Conservation (phyloP, 176 grass and related monocot species). For the Musa troglodytarum region DNA sequence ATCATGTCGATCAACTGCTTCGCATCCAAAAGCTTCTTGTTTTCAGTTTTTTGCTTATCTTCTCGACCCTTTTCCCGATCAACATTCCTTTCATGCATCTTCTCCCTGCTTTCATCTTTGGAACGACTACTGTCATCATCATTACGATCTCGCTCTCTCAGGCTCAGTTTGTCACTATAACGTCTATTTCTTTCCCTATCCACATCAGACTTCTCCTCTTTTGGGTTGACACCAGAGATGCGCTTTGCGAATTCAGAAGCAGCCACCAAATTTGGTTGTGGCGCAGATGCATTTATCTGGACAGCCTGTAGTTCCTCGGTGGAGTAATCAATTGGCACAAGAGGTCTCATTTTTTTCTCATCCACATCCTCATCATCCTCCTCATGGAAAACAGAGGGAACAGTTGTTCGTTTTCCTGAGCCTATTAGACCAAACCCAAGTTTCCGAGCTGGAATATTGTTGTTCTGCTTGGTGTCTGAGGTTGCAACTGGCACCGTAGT, state of each 20-base stretch:
- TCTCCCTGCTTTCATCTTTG: constrained; percentile 46
- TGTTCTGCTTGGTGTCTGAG: constrained; percentile 57
- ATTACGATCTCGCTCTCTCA: constrained; percentile 52
- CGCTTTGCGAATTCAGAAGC: constrained; percentile 89
- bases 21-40: constrained; percentile 83
- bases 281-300: constrained; percentile 41
- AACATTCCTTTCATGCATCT: constrained; percentile 23
- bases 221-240: constrained; percentile 53
- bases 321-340: constrained; percentile 96
- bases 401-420: constrained; percentile 70
- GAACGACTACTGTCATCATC: constrained; percentile 28
- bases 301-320: constrained; percentile 82
- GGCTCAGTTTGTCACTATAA: constrained; percentile 49
- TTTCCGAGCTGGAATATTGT: constrained; percentile 56
- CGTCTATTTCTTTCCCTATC: constrained; percentile 62
- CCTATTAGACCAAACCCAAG: constrained; percentile 87
- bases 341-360: constrained; percentile 72
- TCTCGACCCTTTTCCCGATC: constrained; percentile 45
- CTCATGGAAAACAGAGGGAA: constrained; percentile 85
- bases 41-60: constrained; percentile 64
- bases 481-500: constrained; percentile 19
- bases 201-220: constrained; percentile 52
- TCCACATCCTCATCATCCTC: constrained; percentile 66
- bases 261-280: constrained; percentile 49
- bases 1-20: constrained; percentile 99